phyloP scores from a whole-genome alignment of 495 filamentous ascomycete species.

The Zalerion maritima region DNA sequence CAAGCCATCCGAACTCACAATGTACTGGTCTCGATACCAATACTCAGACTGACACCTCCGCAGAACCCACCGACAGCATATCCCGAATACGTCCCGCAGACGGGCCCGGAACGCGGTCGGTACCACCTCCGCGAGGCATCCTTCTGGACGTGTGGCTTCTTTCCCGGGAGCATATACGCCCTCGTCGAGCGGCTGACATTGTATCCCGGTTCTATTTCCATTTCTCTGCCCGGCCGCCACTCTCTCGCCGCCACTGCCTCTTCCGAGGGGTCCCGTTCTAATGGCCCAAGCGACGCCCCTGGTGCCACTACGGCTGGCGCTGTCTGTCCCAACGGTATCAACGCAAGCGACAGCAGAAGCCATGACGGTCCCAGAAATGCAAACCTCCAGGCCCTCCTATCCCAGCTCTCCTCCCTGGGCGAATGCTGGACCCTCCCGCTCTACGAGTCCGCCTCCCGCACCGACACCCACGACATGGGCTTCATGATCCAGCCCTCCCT shows the following conservation, averaged over 20 bases:
- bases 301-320: no score
- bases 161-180: slow-evolving; percentile 21
- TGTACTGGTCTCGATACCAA: no score
- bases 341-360: no score
- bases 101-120: slow-evolving; percentile 9
- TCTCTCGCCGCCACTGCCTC: no score
- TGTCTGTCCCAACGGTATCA: no score
- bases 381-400: slow-evolving; percentile 5
- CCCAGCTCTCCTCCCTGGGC: slow-evolving; percentile 19
- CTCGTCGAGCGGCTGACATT: slow-evolving; percentile 22
- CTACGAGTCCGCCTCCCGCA: slow-evolving; percentile 18
- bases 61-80: slow-evolving; percentile 11
- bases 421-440: slow-evolving; percentile 22
- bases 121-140: slow-evolving; percentile 23
- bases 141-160: slow-evolving; percentile 33
- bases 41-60: no score
- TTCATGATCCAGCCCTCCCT: slow-evolving; percentile 31
- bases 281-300: no score
- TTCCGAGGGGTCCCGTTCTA: no score
- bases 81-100: slow-evolving; percentile 18
- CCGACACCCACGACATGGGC: slow-evolving; percentile 29
- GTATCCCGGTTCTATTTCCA: no score
- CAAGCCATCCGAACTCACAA: no score
- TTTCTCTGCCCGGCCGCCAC: no score
- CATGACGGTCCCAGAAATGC: not conserved